These are phyloP conservation scores for Lepidium didymum DNA, from an alignment of 345 rosid genomes.

Conservation along the genomic window DNA sequence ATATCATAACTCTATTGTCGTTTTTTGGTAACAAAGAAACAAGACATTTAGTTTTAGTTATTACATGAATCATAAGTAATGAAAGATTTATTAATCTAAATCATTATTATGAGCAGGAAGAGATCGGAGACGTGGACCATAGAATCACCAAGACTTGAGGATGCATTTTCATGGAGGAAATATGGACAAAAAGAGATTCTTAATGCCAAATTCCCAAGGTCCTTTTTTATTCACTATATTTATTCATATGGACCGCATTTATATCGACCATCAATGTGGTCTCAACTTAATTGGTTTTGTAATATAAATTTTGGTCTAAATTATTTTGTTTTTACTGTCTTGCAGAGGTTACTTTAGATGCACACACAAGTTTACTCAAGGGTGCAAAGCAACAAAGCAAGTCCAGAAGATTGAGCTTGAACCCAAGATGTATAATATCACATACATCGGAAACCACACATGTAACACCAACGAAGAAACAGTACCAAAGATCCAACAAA, in stretches of 20 bases:
- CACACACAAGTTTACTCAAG: slow-evolving; percentile 59
- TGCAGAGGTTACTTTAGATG: slow-evolving; percentile 85
- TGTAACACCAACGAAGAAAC: slow-evolving; percentile 35
- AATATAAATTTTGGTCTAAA: slow-evolving; percentile 1
- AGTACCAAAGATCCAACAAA: neutral
- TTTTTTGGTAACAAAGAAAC: no score
- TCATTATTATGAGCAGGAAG: slow-evolving; percentile 40
- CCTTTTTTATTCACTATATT: neutral
- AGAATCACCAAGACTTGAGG: slow-evolving; percentile 39
- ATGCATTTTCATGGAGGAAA: slow-evolving; percentile 73
- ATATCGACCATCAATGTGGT: slow-evolving; percentile 6
- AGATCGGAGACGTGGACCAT: slow-evolving; percentile 29
- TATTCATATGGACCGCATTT: slow-evolving; percentile 1
- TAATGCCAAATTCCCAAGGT: slow-evolving; percentile 67
- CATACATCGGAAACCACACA: slow-evolving; percentile 58
- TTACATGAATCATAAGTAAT: neutral
- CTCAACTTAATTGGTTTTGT: neutral
- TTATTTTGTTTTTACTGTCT: neutral
- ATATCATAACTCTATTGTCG: neutral
- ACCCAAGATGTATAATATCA: slow-evolving; percentile 38
- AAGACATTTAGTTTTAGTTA: no score
- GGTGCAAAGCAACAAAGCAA: slow-evolving; percentile 75
- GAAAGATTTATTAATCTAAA: neutral
- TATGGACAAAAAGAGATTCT: slow-evolving; percentile 85
- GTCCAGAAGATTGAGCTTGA: slow-evolving; percentile 59